Evolutionary conservation across 2,329 filamentous ascomycete species (phyloP).

Genomic region (Cordyceps cicadae): DNA sequence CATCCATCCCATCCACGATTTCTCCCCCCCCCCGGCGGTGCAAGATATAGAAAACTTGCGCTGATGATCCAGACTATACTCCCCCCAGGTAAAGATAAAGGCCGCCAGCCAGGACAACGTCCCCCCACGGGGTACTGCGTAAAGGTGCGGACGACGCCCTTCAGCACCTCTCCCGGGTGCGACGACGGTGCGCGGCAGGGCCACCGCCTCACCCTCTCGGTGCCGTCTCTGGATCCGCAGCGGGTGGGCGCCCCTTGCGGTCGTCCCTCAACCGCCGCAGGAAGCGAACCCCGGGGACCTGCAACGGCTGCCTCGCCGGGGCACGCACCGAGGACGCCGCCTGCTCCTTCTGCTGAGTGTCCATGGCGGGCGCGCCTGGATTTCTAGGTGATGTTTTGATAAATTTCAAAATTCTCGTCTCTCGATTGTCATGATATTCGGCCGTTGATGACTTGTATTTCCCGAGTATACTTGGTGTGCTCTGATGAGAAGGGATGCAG

Average conservation of each 20-base stretch:
- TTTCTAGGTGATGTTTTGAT: too few relatives aligned
- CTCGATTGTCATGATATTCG: too few relatives aligned
- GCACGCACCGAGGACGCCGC: not conserved
- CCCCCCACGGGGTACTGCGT: slow-evolving; percentile 6
- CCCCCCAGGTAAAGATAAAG: slow-evolving; percentile 1
- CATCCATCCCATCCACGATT: too few relatives aligned
- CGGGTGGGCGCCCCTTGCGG: slow-evolving; percentile 9
- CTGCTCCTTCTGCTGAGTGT: too few relatives aligned
- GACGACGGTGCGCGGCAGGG: not conserved
- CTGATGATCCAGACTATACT: slow-evolving; percentile 5
- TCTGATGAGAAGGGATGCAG: too few relatives aligned
- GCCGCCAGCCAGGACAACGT: slow-evolving; percentile 9
- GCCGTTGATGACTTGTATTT: too few relatives aligned
- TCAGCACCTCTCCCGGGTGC: not conserved
- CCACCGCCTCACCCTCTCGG: not conserved
- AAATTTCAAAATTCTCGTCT: too few relatives aligned
- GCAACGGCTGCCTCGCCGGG: not conserved
- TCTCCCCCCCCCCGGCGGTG: too few relatives aligned
- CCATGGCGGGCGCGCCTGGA: too few relatives aligned
- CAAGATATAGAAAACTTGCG: not conserved
- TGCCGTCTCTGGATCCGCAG: not conserved
- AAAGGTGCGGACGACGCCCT: not conserved
- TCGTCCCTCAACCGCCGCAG: slow-evolving; percentile 10
- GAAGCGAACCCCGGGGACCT: not conserved
- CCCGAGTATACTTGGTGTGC: too few relatives aligned